Evolutionary conservation across 2,329 filamentous ascomycete species (phyloP).

Genomic region (Cordyceps sp.): DNA sequence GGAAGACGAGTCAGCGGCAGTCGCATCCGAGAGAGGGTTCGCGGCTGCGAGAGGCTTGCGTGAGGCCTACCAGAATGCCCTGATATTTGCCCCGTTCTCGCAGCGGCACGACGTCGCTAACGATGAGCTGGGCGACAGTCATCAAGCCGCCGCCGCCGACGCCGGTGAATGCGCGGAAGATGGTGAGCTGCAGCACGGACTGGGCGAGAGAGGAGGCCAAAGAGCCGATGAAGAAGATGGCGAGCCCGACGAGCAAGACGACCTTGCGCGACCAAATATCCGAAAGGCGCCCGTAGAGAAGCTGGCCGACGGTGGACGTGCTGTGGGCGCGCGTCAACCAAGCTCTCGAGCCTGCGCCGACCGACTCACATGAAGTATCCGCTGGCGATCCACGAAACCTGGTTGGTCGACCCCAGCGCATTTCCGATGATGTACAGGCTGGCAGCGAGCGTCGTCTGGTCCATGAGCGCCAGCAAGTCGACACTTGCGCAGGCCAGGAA

Average conservation of each 20-base stretch:
- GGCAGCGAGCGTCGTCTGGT: slow-evolving; percentile 38
- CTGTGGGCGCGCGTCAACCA: slow-evolving; percentile 7
- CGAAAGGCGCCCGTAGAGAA: slow-evolving; percentile 26
- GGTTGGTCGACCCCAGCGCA: slow-evolving; percentile 27
- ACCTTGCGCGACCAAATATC: slow-evolving; percentile 29
- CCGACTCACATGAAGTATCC: slow-evolving; percentile 34
- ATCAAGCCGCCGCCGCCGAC: slow-evolving; percentile 59
- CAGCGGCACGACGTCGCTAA: slow-evolving; percentile 55
- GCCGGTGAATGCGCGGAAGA: slow-evolving; percentile 24
- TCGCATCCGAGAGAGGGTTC: too few relatives aligned
- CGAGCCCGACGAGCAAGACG: slow-evolving; percentile 19
- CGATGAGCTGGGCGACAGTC: slow-evolving; percentile 49
- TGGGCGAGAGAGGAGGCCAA: slow-evolving; percentile 24
- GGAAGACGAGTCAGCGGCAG: too few relatives aligned
- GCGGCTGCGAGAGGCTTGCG: background rate
- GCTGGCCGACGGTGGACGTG: slow-evolving; percentile 27
- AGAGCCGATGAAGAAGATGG: slow-evolving; percentile 25
- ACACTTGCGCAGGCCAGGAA: slow-evolving; percentile 39
- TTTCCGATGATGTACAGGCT: slow-evolving; percentile 37
- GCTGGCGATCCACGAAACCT: slow-evolving; percentile 36
- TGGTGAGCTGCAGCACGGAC: slow-evolving; percentile 20
- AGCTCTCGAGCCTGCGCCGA: accelerated
- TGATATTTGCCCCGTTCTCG: slow-evolving; percentile 59
- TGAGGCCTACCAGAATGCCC: slow-evolving; percentile 27
- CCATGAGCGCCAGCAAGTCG: slow-evolving; percentile 37